Conservation (phyloP, 1,284 basidiomycete species). For the Bjerkandera adusta region DNA sequence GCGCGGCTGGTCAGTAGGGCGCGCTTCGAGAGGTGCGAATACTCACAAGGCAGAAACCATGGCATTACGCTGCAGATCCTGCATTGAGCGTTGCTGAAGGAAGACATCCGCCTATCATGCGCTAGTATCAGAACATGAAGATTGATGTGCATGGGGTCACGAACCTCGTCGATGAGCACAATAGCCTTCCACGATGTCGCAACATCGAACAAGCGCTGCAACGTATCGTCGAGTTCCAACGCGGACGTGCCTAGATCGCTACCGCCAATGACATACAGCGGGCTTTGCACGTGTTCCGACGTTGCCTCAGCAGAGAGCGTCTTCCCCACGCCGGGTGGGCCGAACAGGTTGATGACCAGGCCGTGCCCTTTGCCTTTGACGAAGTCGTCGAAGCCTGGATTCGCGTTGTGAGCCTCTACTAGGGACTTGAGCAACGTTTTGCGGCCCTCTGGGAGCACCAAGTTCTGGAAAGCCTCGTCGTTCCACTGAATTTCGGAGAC, state of each 20-base stretch:
- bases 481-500: constrained; percentile 54
- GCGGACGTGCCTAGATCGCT: constrained; percentile 57
- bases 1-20: neutral
- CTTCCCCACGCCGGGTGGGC: constrained; percentile 59
- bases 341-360: constrained; percentile 58
- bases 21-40: neutral
- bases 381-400: constrained; percentile 57
- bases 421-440: constrained; percentile 56
- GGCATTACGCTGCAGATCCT: constrained; percentile 59
- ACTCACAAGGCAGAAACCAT: constrained; percentile 58
- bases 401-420: constrained; percentile 53
- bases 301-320: constrained; percentile 55
- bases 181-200: constrained; percentile 64
- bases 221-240: constrained; percentile 23
- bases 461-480: constrained; percentile 52
- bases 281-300: constrained; percentile 55
- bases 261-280: constrained; percentile 57
- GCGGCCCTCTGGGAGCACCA: constrained; percentile 50
- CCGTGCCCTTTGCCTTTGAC: constrained; percentile 62
- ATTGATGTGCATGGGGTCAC: neutral
- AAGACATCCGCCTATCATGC: constrained; percentile 39
- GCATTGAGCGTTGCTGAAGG: constrained; percentile 62
- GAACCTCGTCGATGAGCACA: constrained; percentile 56
- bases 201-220: constrained; percentile 35
- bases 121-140: neutral